phyloP scores from a whole-genome alignment of 192 early-diverging fungal species.

The Podila clonocystis region DNA sequence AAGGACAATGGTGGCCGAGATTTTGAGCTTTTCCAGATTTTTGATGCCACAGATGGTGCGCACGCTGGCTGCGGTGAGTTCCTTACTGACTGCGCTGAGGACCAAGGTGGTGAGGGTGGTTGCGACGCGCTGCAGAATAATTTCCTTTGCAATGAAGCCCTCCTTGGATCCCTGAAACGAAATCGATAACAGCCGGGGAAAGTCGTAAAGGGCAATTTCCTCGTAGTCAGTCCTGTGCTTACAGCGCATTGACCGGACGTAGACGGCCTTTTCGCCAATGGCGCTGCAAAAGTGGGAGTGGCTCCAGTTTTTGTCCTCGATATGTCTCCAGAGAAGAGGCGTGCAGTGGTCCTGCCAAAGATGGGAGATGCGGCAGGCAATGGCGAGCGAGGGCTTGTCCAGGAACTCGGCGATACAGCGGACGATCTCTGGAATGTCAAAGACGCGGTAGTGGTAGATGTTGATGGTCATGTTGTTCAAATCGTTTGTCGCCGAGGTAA shows the following conservation, averaged over 20 bases:
- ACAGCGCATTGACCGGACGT: conserved; percentile 32
- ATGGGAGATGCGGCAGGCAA: conserved; percentile 29
- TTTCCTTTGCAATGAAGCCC: conserved; percentile 14
- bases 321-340: conserved; percentile 37
- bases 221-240: conserved; percentile 38
- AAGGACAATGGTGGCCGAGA: conserved; percentile 6
- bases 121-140: conserved; percentile 10
- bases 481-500: background rate
- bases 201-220: conserved; percentile 30
- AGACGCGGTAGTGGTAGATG: conserved; percentile 18
- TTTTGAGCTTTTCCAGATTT: conserved; percentile 31
- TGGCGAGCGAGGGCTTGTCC: conserved; percentile 43
- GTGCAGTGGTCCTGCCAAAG: conserved; percentile 30
- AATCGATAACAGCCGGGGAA: conserved; percentile 24
- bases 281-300: conserved; percentile 17
- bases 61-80: conserved; percentile 4
- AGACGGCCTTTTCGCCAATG: conserved; percentile 12
- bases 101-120: conserved; percentile 14
- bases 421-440: conserved; percentile 47
- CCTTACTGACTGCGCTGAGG: conserved; percentile 9
- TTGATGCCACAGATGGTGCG: conserved; percentile 7
- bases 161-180: conserved; percentile 25
- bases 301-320: conserved; percentile 40
- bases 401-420: conserved; percentile 35
- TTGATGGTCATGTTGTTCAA: conserved; percentile 1